These are phyloP conservation scores for Cladosporium austrohemisphaericum DNA, from an alignment of 2,329 filamentous ascomycete genomes.

Conservation along the genomic window DNA sequence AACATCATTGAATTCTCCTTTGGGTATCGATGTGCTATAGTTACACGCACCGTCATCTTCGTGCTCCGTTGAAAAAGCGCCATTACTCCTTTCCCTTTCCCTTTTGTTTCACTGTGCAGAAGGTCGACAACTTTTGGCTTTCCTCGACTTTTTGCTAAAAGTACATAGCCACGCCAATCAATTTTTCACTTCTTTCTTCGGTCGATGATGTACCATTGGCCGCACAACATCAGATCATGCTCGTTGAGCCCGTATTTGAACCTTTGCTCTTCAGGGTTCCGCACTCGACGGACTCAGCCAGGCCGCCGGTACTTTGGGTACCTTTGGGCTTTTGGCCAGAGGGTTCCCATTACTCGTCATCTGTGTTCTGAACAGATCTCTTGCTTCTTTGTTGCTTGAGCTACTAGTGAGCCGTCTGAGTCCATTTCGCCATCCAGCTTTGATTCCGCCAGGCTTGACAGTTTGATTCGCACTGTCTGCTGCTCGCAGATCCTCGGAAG, in stretches of 20 bases:
- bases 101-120: neutral
- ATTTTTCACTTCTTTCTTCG: neutral
- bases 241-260: too few species aligned
- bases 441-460: slow-evolving; percentile 28
- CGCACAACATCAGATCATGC: too few species aligned
- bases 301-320: slow-evolving; percentile 47
- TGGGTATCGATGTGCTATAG: slow-evolving; percentile 14
- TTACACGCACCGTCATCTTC: neutral
- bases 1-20: neutral
- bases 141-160: neutral
- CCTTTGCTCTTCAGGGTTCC: slow-evolving; percentile 33
- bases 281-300: slow-evolving; percentile 37
- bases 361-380: slow-evolving; percentile 39
- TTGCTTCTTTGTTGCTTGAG: slow-evolving; percentile 34
- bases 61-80: neutral
- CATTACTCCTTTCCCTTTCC: neutral
- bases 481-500: slow-evolving; percentile 19
- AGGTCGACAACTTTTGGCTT: slow-evolving; percentile 1
- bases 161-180: neutral
- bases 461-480: slow-evolving; percentile 29
- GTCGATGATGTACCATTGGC: too few species aligned
- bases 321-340: slow-evolving; percentile 41
- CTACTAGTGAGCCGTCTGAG: slow-evolving; percentile 62
- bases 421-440: slow-evolving; percentile 50
- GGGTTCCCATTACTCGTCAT: slow-evolving; percentile 29